phyloP scores from a whole-genome alignment of 108 stramenopile genomes.

The Nitzschia inconspicua region DNA sequence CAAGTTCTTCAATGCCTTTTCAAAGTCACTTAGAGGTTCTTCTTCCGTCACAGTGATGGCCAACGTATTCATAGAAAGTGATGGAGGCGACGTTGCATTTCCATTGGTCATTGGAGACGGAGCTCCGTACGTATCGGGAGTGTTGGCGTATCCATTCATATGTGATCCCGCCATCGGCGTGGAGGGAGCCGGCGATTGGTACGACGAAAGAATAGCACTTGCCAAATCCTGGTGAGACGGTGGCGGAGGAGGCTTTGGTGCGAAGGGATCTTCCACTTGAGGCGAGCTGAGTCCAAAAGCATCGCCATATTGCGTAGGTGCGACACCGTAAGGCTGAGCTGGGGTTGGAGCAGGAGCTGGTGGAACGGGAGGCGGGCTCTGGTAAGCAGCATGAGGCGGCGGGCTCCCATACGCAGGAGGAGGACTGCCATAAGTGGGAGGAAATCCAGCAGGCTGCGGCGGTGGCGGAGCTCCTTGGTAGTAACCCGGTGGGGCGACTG shows the following conservation, averaged over 20 bases:
- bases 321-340: not conserved
- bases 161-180: slow-evolving; percentile 19
- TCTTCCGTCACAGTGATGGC: slow-evolving; percentile 19
- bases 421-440: slow-evolving; percentile 6
- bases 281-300: slow-evolving; percentile 18
- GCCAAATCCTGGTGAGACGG: slow-evolving; percentile 38
- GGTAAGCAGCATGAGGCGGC: slow-evolving; percentile 9
- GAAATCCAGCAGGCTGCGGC: slow-evolving; percentile 1
- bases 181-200: slow-evolving; percentile 13
- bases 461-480: slow-evolving; percentile 27
- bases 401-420: not conserved
- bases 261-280: slow-evolving; percentile 50
- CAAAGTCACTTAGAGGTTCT: slow-evolving; percentile 33
- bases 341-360: slow-evolving; percentile 23
- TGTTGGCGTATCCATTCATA: not conserved
- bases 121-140: slow-evolving; percentile 1
- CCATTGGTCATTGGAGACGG: slow-evolving; percentile 11
- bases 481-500: slow-evolving; percentile 16
- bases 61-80: slow-evolving; percentile 38
- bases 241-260: slow-evolving; percentile 49
- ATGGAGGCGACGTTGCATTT: not conserved
- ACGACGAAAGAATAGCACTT: slow-evolving; percentile 28
- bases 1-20: slow-evolving; percentile 42
- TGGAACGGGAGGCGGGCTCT: slow-evolving; percentile 13
- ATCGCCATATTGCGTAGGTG: not conserved